Conservation (phyloP, 768 basidiomycete genomes). For the Porphyrellus cyaneotinctus region DNA sequence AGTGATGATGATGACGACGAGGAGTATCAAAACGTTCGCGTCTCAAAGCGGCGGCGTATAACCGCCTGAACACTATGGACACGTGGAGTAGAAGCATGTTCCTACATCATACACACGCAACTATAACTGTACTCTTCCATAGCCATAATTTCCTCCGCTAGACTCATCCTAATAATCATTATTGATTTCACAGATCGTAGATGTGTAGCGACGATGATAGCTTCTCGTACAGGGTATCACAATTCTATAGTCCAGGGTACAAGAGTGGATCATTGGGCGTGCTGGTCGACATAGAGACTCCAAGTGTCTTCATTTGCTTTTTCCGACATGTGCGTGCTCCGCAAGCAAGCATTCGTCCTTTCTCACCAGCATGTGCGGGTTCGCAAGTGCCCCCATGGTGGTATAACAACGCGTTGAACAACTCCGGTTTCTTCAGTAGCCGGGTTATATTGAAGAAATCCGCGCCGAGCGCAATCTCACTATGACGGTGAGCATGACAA, state of each 20-base stretch:
- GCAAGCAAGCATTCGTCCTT: neutral
- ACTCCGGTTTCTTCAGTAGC: conserved; percentile 8
- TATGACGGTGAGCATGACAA: conserved; percentile 6
- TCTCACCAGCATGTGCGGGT: conserved; percentile 7
- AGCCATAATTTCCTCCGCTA: conserved; percentile 28
- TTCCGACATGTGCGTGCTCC: neutral
- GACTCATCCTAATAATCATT: conserved; percentile 26
- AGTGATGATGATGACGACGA: conserved; percentile 36
- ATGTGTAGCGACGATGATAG: too few species aligned
- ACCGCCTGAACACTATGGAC: conserved; percentile 20
- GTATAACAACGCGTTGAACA: conserved; percentile 8
- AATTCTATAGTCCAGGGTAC: neutral
- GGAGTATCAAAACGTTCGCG: conserved; percentile 31
- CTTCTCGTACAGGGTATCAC: neutral
- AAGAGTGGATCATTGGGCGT: too few species aligned
- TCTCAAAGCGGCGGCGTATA: conserved; percentile 30
- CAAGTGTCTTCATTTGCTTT: too few species aligned
- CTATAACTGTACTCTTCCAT: conserved; percentile 26
- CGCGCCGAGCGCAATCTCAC: conserved; percentile 4
- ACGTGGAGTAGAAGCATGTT: conserved; percentile 16
- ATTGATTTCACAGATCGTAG: conserved; percentile 19
- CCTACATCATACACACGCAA: conserved; percentile 17
- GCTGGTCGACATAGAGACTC: too few species aligned
- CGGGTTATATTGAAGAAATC: conserved; percentile 10
- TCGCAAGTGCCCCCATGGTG: neutral